A percentile compares a stretch with the other conserved stretches of the same genome.
Conservation (phyloP, 73 alveolate genomes). For the Stentor roeselii region DNA sequence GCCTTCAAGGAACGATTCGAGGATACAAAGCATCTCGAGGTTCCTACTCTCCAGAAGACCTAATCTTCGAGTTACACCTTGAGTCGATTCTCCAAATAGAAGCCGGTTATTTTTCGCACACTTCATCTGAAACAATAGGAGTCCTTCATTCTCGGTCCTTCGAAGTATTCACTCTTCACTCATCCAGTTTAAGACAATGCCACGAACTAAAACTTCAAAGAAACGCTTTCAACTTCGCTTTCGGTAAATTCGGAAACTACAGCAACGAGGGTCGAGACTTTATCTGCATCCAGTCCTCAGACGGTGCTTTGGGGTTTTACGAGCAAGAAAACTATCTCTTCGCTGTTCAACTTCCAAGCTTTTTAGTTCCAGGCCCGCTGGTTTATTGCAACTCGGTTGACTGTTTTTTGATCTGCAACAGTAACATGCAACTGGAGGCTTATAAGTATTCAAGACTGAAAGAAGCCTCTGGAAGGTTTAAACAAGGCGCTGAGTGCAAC, state of each 20-base stretch:
- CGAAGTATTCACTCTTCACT: conserved; percentile 27
- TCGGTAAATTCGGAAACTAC: conserved; percentile 51
- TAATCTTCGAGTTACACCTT: conserved; percentile 33
- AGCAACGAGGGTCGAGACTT: conserved; percentile 34
- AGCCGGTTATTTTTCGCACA: conserved; percentile 31
- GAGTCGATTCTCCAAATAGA: conserved; percentile 45
- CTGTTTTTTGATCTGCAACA: conserved; percentile 42
- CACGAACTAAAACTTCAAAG: conserved; percentile 51
- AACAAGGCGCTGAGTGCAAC: conserved; percentile 24
- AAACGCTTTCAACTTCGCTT: conserved; percentile 54
- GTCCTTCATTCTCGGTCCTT: conserved; percentile 51
- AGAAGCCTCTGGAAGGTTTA: conserved; percentile 29
- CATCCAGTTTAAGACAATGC: conserved; percentile 18
- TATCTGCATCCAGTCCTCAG: conserved; percentile 70
- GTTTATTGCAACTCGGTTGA: conserved; percentile 43
- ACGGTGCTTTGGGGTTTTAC: conserved; percentile 60
- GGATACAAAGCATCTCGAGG: conserved; percentile 24
- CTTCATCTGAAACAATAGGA: conserved; percentile 35
- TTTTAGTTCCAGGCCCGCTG: conserved; percentile 68
- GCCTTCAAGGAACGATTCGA: conserved; percentile 30
- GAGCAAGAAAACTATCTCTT: conserved; percentile 51
- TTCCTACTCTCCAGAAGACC: conserved; percentile 38
- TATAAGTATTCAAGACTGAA: conserved; percentile 48
- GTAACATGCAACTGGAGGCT: conserved; percentile 56
- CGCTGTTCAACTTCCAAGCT: conserved; percentile 54